Evolutionary conservation across 495 filamentous ascomycete species (phyloP).

Genomic region (Lasiosphaeria hispida): DNA sequence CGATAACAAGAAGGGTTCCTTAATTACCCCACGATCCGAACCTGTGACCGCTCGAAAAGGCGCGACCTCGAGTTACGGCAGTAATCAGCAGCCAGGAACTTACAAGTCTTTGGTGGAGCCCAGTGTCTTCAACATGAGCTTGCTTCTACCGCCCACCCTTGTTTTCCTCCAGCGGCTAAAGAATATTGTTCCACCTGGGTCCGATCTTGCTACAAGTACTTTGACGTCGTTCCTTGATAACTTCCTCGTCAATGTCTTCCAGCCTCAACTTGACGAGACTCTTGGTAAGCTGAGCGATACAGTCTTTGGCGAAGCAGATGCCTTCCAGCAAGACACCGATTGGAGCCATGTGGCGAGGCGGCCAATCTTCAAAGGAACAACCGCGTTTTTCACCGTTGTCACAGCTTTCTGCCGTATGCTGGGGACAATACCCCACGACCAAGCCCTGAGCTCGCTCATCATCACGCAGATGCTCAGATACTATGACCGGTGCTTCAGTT

Average conservation of each 20-base stretch:
- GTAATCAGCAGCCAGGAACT: constrained; percentile 52
- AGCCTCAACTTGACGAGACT: constrained; percentile 93
- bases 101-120: constrained; percentile 75
- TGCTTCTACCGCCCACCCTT: constrained; percentile 89
- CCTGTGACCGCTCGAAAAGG: constrained; percentile 37
- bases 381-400: constrained; percentile 81
- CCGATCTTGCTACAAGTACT: constrained; percentile 82
- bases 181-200: constrained; percentile 79
- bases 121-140: constrained; percentile 95
- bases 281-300: constrained; percentile 82
- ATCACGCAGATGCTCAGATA: constrained; percentile 87
- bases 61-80: constrained; percentile 28
- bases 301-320: constrained; percentile 77
- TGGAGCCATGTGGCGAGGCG: constrained; percentile 75
- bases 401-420: constrained; percentile 92
- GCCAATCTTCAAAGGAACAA: constrained; percentile 91
- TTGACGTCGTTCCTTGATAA: constrained; percentile 96
- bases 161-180: constrained; percentile 89
- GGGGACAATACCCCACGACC: constrained; percentile 91
- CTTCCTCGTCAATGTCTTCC: constrained; percentile 96
- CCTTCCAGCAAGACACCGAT: constrained; percentile 81
- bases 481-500: constrained; percentile 84
- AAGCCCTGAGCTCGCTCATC: constrained; percentile 87
- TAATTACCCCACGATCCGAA: constrained; percentile 34
- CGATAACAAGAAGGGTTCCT: constrained; percentile 42